Evolutionary conservation across 306 rosid genomes (phyloP).

Genomic region (Castanea sativa): DNA sequence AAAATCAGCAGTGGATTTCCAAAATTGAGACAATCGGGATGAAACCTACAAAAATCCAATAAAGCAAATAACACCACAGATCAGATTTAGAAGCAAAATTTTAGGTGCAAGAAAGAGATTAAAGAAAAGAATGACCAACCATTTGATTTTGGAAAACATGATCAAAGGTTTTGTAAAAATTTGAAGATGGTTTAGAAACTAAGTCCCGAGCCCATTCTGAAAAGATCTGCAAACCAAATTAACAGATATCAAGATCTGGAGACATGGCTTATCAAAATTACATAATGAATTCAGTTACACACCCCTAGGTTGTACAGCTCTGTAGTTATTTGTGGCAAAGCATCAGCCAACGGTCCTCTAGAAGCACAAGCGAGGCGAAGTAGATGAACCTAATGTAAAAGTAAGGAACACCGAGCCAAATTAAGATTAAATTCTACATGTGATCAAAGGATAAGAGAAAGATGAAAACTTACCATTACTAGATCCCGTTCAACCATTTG

Average conservation of each 20-base stretch:
- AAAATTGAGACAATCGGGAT: constrained; percentile 62
- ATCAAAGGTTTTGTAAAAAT: constrained; percentile 63
- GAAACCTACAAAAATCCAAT: constrained; percentile 53
- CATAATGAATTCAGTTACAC: constrained; percentile 17
- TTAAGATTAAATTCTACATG: constrained; percentile 8
- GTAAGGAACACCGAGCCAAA: constrained; percentile 17
- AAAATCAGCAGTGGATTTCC: constrained; percentile 67
- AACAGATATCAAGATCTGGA: constrained; percentile 35
- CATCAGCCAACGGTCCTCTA: constrained; percentile 58
- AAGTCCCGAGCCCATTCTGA: constrained; percentile 73
- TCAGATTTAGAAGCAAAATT: constrained; percentile 11
- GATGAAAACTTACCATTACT: constrained; percentile 55
- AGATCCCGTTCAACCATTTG: constrained; percentile 64
- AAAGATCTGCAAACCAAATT: constrained; percentile 51
- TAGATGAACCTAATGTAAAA: constrained; percentile 69
- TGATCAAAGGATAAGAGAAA: constrained; percentile 12
- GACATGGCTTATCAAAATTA: constrained; percentile 21
- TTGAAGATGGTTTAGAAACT: constrained; percentile 65
- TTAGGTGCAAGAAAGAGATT: constrained; percentile 15
- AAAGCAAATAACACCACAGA: neutral
- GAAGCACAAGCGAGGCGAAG: constrained; percentile 78
- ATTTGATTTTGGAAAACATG: constrained; percentile 53
- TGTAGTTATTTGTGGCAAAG: constrained; percentile 64
- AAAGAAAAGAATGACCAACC: constrained; percentile 43
- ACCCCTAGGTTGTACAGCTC: constrained; percentile 82